Evolutionary conservation across 768 basidiomycete genomes (phyloP).

Genomic region (Cyathus striatus): DNA sequence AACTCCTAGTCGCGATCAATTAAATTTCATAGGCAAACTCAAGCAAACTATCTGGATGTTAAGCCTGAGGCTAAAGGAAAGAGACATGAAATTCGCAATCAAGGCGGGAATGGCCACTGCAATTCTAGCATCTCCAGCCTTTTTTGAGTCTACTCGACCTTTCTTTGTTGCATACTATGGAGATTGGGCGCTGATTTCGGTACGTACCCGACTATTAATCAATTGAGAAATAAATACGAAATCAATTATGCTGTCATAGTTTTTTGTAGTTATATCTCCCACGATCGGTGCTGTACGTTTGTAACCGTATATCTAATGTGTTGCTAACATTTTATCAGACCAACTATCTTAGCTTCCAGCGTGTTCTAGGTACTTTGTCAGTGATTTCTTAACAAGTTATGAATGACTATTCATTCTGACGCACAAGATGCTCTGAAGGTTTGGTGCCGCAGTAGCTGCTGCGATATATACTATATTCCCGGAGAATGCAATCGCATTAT

Average conservation of each 20-base stretch:
- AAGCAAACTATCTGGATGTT: slow-evolving; percentile 73
- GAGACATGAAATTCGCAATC: slow-evolving; percentile 81
- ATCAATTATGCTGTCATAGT: slow-evolving; percentile 48
- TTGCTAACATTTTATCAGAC: slow-evolving; percentile 44
- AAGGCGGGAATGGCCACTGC: slow-evolving; percentile 84
- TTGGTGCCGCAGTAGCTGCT: slow-evolving; percentile 77
- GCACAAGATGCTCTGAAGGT: slow-evolving; percentile 30
- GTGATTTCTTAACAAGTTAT: too few relatives aligned
- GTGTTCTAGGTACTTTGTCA: slow-evolving; percentile 81
- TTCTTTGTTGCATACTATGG: slow-evolving; percentile 80
- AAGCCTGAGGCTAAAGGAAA: slow-evolving; percentile 58
- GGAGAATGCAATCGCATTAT: slow-evolving; percentile 66
- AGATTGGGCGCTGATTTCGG: slow-evolving; percentile 95
- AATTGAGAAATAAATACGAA: slow-evolving; percentile 2
- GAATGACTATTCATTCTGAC: slow-evolving; percentile 17
- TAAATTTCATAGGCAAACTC: slow-evolving; percentile 57
- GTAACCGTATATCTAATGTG: neutral
- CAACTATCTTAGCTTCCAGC: slow-evolving; percentile 79
- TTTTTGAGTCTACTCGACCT: slow-evolving; percentile 73
- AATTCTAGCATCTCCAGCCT: slow-evolving; percentile 82
- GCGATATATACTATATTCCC: slow-evolving; percentile 70
- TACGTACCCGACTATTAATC: slow-evolving; percentile 24
- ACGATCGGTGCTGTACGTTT: slow-evolving; percentile 74
- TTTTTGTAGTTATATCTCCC: slow-evolving; percentile 87
- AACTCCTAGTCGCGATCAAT: slow-evolving; percentile 57